Conservation (phyloP, 768 basidiomycete species). For the Exsudoporus frostii region DNA sequence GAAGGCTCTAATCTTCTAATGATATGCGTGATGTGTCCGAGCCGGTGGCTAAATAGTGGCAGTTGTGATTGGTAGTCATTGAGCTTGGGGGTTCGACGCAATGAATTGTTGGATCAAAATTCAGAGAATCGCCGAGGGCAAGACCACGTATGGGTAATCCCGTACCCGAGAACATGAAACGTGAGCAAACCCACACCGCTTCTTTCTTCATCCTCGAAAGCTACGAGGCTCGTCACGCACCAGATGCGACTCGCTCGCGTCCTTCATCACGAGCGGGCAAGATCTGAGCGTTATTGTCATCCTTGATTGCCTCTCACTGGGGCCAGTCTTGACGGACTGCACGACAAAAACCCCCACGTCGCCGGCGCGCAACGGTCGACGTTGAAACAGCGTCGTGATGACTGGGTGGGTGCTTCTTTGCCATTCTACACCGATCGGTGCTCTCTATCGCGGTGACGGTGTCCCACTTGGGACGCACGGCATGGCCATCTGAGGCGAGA, state of each 20-base stretch:
- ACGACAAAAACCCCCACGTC: conserved; percentile 13
- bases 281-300: conserved; percentile 22
- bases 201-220: conserved; percentile 9
- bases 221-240: conserved; percentile 17
- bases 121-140: not conserved
- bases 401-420: conserved; percentile 7
- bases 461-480: not conserved
- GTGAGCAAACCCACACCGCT: not conserved
- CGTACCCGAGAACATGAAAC: too few relatives aligned
- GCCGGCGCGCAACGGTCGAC: not conserved
- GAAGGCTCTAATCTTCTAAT: not conserved
- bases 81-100: not conserved
- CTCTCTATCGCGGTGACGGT: conserved; percentile 9
- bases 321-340: conserved; percentile 15
- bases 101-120: too few relatives aligned
- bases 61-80: not conserved
- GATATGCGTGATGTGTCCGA: not conserved
- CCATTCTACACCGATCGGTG: not conserved
- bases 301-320: conserved; percentile 19
- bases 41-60: not conserved
- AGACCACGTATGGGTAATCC: not conserved
- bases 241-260: conserved; percentile 4
- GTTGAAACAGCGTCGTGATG: conserved; percentile 15
- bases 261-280: conserved; percentile 25
- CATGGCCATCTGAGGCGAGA: too few relatives aligned